Base-by-base conservation (phyloP, 2,329 filamentous ascomycete genomes). In the Claviceps pazoutovae region DNA sequence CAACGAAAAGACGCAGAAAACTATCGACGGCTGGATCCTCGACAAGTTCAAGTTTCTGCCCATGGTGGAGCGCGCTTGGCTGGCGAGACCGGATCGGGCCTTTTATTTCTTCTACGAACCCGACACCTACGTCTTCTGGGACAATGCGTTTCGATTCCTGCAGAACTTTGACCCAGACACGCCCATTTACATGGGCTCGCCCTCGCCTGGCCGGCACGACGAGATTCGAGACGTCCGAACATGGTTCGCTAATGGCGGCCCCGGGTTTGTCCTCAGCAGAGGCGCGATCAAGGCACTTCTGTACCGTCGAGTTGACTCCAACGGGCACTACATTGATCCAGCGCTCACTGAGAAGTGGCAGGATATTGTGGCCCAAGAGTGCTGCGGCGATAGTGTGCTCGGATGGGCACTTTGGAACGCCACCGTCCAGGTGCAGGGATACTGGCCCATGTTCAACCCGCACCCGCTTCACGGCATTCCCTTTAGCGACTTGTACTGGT, bases 41-140 rank as follows among this genome's bases (percentile, higher is more conserved):
- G 76, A 79, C 62, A 75, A 75, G 59, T 79, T 72, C 68, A 79
- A 79, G 60, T 79, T 79, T 55, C 59, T 79, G 34, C 74, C 76
- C 42, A 75, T 77, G 70, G 64, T 79, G 4, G 72, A 77, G 53
- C 63, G 70, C 30, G 71, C 74, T 1, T 76, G 74, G 63, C 62
- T 66, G 30, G 61, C 64, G 51, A 73, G 71, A 36, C 71, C 71
- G 2, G 62, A 69, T n/a, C 71, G 71, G 46, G 66, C 74, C 38
- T 79, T 76, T 70, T 79, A 76, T 56, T 69, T 79, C 50, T 76
- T 78, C 59, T 71, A 76, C 46, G 76, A 79, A 56, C 74, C 74
- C 2, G 76, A 79, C 58, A 79, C 76, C 48, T 77, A 69, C 54
- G 65, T 65, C 16, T 44, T 51, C 34, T 51, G 56, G 64, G 67